Conservation (phyloP, 2,329 filamentous ascomycete species). For the Aspergillus tamarii region DNA sequence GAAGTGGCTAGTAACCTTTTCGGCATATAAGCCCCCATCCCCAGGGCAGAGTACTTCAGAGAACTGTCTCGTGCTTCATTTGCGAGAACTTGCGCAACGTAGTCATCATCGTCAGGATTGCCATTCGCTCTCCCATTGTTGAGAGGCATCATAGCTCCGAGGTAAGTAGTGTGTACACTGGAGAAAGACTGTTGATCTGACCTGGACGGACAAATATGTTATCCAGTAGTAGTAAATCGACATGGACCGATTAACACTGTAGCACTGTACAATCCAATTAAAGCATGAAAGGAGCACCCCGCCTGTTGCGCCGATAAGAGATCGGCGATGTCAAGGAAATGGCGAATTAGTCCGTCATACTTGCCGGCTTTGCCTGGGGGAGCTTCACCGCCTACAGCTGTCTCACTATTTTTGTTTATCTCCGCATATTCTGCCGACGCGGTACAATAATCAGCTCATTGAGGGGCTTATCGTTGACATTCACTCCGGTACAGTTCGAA, state of each 20-base stretch:
- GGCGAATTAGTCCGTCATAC: not conserved
- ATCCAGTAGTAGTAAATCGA: not conserved
- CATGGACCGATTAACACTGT: not conserved
- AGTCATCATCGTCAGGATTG: conserved; percentile 54
- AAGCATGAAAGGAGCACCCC: not conserved
- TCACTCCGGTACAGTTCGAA: not conserved
- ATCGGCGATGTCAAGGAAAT: not conserved
- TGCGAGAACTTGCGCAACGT: conserved; percentile 76
- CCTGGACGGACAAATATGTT: not conserved
- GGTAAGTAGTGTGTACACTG: not conserved
- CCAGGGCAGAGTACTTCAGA: conserved; percentile 73
- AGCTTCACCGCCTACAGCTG: conserved; percentile 20
- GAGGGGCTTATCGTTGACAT: not conserved
- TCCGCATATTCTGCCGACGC: conserved; percentile 20
- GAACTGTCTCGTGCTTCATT: conserved; percentile 77
- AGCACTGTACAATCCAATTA: not conserved
- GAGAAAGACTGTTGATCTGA: not conserved
- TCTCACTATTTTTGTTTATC: conserved; percentile 22
- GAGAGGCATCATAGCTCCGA: conserved; percentile 30
- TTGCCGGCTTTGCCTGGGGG: not conserved
- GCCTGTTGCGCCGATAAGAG: not conserved
- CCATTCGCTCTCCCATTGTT: conserved; percentile 40
- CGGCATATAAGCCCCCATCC: conserved; percentile 68
- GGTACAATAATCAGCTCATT: not conserved
- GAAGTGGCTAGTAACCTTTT: conserved; percentile 48